Conservation (phyloP, 2,329 filamentous ascomycete genomes). For the Gliomastix tumulicola region DNA sequence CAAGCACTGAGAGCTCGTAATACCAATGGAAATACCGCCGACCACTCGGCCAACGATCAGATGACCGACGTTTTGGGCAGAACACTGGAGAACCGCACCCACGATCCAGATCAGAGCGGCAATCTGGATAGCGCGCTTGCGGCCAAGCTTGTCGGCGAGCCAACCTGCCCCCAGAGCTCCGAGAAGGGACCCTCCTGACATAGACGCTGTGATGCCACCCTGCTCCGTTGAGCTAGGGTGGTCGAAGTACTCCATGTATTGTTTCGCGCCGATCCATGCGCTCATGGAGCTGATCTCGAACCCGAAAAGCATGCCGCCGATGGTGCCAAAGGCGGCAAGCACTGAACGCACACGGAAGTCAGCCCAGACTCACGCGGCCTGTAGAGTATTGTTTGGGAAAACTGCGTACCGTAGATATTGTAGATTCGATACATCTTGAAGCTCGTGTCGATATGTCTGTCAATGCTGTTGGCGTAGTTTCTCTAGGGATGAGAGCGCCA, state of each 20-base stretch:
- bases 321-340: conserved; percentile 29
- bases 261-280: conserved; percentile 43
- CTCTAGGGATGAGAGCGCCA: too few species aligned
- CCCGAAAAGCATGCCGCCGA: conserved; percentile 38
- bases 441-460: too few species aligned
- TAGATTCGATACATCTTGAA: too few species aligned
- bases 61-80: conserved; percentile 48
- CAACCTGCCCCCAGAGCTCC: conserved; percentile 35
- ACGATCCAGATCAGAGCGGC: conserved; percentile 42
- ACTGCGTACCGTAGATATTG: too few species aligned
- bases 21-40: conserved; percentile 59
- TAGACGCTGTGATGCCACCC: conserved; percentile 41
- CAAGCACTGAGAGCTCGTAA: conserved; percentile 60
- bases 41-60: conserved; percentile 50
- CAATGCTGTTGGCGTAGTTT: too few species aligned
- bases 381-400: too few species aligned
- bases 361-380: too few species aligned
- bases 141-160: conserved; percentile 38
- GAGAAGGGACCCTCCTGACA: conserved; percentile 40
- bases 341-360: conserved; percentile 15
- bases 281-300: conserved; percentile 54
- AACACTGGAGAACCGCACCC: conserved; percentile 53
- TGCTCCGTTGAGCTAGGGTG: conserved; percentile 34
- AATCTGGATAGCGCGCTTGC: conserved; percentile 35
- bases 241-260: conserved; percentile 46